Evolutionary conservation across 768 basidiomycete genomes (phyloP).

Genomic region (Trametes cingulata): DNA sequence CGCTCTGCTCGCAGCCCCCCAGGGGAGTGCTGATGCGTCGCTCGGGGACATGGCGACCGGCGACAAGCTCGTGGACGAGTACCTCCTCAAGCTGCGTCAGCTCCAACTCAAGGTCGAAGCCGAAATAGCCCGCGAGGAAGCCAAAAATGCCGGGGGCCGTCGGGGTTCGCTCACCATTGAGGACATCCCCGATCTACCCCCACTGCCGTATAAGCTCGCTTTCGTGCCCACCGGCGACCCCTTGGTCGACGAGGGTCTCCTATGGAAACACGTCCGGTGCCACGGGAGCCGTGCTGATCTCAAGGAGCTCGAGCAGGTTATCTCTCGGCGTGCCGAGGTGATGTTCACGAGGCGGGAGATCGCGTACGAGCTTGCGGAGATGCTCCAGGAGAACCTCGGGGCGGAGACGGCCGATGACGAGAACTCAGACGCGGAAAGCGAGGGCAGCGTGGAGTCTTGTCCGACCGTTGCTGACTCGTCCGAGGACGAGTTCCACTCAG

Average conservation of each 20-base stretch:
- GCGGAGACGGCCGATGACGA: no score
- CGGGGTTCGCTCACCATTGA: neutral
- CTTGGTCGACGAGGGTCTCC: neutral
- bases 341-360: neutral
- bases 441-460: no score
- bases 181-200: neutral
- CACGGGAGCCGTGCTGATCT: neutral
- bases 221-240: conserved; percentile 6
- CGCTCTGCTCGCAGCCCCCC: neutral
- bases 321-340: neutral
- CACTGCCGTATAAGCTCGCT: neutral
- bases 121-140: neutral
- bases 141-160: neutral
- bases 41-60: neutral
- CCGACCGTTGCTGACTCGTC: no score
- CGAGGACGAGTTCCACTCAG: no score
- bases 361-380: neutral
- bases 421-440: no score
- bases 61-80: neutral
- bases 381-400: no score
- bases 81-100: neutral
- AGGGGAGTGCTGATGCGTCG: neutral
- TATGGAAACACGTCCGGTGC: conserved; percentile 17
- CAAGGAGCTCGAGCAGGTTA: neutral
- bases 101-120: neutral